These are phyloP conservation scores for Daldinia loculata DNA, from an alignment of 495 filamentous ascomycete species.

Conservation along the genomic window DNA sequence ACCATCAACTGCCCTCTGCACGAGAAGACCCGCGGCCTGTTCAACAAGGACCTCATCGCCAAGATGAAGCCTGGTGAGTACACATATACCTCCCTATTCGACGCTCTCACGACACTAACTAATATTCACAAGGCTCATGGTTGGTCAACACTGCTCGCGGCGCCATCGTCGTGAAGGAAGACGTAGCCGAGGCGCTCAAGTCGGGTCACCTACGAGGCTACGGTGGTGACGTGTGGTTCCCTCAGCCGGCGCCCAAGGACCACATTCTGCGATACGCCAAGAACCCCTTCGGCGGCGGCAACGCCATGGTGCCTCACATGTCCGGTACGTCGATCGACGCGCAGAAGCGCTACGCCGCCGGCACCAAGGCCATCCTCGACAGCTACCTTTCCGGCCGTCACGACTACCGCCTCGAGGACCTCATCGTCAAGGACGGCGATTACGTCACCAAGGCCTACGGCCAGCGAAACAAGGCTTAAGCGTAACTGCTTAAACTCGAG, in stretches of 20 bases:
- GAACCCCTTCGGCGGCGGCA: constrained; percentile 95
- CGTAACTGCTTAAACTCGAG: not conserved
- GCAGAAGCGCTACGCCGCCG: constrained; percentile 91
- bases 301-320: constrained; percentile 99
- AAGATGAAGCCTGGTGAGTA: constrained; percentile 96
- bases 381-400: constrained; percentile 86
- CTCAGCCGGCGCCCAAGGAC: constrained; percentile 92
- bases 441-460: constrained; percentile 97
- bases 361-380: constrained; percentile 88
- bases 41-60: constrained; percentile 99
- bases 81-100: constrained; percentile 20
- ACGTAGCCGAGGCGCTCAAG: constrained; percentile 93
- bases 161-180: constrained; percentile 99
- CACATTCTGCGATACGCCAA: constrained; percentile 92
- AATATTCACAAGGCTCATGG: constrained; percentile 75
- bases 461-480: constrained; percentile 68
- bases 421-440: constrained; percentile 91
- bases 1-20: constrained; percentile 99
- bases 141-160: constrained; percentile 98
- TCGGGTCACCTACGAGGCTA: constrained; percentile 95
- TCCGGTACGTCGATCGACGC: constrained; percentile 96
- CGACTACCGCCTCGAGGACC: constrained; percentile 89
- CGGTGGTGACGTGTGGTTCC: constrained; percentile 87
- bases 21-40: constrained; percentile 94
- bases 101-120: not conserved